Base-by-base conservation (phyloP, 305 asterid genomes). In the Fraxinus paxiana region DNA sequence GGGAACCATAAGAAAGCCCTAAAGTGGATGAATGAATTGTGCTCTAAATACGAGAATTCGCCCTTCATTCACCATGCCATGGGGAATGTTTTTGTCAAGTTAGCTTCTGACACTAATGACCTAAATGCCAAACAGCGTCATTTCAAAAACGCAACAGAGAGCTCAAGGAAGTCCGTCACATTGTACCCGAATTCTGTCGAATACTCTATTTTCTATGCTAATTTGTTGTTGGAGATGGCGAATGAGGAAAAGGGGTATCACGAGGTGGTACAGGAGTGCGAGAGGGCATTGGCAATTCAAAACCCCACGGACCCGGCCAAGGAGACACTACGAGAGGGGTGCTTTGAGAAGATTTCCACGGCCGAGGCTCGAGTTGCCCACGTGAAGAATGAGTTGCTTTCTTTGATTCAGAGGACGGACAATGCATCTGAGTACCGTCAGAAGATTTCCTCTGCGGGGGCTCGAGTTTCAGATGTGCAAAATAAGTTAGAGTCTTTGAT, bases 261-360 rank as follows among this genome's bases (percentile, higher is more conserved):
- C 86, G 97, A 92, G 84, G 97, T 90, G 80, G 89, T 91, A 84
- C 90, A 79, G 15, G 95, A 90, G 92, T 93, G 99, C 67, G 96
- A 95, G 84, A 89, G 91, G 90, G 99, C 93, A 43, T 88, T 95
- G 89, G 89, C 89, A 4, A 91, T 93, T 48, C 92, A 91, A 82
- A 92, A 89, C 79, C 99, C 99, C 0, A 86, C 92, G 74, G 99
- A 94, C 83, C 99, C 98, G 76, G 97, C 92, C 59, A 90, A 86
- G 84, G 97, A 95, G 92, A 92, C 91, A 79, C 86, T 90, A 84
- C 97, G 88, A 81, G 98, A 92, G 34, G 97, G 91, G 89, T 90
- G 82, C 79, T 95, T 92, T 90, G 93, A 90, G 83, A 90, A 91
- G 84, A 69, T 90, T 34, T 77, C 92, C 30, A 83, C 94, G 0